A percentile compares a stretch with the other conserved stretches of the same genome.
phyloP scores from a whole-genome alignment of 2,329 filamentous ascomycete genomes.

The Aspergillus hiratsukae region DNA sequence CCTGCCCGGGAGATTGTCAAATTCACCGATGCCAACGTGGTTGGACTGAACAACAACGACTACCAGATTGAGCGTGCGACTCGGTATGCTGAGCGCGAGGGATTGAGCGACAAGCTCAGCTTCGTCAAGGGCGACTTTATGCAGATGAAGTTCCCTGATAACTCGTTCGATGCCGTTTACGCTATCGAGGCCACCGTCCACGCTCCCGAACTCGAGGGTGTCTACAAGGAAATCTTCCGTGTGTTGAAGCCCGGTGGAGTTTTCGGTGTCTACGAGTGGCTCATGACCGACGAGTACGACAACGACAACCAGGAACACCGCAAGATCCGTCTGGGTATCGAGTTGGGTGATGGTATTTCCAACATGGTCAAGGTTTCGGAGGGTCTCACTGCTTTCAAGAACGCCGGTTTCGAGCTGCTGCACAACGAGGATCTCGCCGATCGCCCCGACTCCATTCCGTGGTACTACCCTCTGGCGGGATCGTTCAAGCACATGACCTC shows the following conservation, averaged over 20 bases:
- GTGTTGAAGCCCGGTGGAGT: constrained; percentile 93
- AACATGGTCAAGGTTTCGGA: constrained; percentile 92
- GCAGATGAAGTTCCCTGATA: constrained; percentile 95
- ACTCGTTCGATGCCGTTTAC: constrained; percentile 91
- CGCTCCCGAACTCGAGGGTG: constrained; percentile 81
- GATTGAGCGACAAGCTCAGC: constrained; percentile 70
- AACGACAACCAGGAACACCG: constrained; percentile 82
- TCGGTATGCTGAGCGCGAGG: constrained; percentile 75
- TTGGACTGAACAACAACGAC: constrained; percentile 97
- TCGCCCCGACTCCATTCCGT: constrained; percentile 69
- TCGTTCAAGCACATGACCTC: constrained; percentile 78
- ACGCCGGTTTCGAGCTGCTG: constrained; percentile 79
- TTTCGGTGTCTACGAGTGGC: constrained; percentile 98
- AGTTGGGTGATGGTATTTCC: constrained; percentile 92
- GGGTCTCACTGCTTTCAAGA: constrained; percentile 75
- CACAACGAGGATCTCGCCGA: constrained; percentile 83
- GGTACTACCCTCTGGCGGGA: constrained; percentile 91
- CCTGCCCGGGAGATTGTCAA: constrained; percentile 94
- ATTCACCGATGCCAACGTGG: constrained; percentile 84
- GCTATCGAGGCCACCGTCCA: constrained; percentile 97
- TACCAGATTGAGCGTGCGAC: constrained; percentile 97
- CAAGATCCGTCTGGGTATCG: constrained; percentile 87
- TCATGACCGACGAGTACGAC: constrained; percentile 96
- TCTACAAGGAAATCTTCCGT: constrained; percentile 91
- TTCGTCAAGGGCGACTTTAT: constrained; percentile 98